phyloP scores from a whole-genome alignment of 768 basidiomycete species.

The Coprinopsis marcescibilis region DNA sequence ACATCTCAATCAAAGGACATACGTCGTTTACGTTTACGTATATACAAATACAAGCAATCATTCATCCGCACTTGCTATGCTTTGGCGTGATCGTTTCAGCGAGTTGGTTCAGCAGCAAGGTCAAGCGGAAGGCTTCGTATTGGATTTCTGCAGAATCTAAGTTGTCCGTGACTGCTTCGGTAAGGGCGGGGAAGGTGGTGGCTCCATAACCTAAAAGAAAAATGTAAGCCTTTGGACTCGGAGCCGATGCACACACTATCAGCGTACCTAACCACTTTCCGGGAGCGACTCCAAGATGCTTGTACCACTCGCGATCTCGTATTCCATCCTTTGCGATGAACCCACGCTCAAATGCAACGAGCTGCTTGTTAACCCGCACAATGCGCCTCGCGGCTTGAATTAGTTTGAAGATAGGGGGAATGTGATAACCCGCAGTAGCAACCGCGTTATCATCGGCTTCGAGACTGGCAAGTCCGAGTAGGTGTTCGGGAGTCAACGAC shows the following conservation, averaged over 20 bases:
- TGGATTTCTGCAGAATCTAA: slow-evolving; percentile 54
- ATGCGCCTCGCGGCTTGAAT: slow-evolving; percentile 57
- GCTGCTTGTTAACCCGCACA: slow-evolving; percentile 54
- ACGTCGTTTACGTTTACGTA: too few relatives aligned
- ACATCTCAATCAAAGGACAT: neutral
- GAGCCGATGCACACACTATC: too few relatives aligned
- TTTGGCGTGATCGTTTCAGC: slow-evolving; percentile 33
- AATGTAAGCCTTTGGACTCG: slow-evolving; percentile 17
- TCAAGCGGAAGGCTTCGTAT: slow-evolving; percentile 54
- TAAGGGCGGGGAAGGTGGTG: slow-evolving; percentile 76
- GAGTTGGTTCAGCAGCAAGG: slow-evolving; percentile 47
- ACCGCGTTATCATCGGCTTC: too few relatives aligned
- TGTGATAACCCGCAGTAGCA: too few relatives aligned
- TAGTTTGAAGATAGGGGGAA: slow-evolving; percentile 37
- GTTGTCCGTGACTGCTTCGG: slow-evolving; percentile 71
- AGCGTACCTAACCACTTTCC: slow-evolving; percentile 74
- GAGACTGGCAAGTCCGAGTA: too few relatives aligned
- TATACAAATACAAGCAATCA: slow-evolving; percentile 19
- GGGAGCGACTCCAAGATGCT: slow-evolving; percentile 79
- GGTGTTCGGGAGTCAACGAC: too few relatives aligned
- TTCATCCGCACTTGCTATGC: too few relatives aligned
- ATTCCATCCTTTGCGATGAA: slow-evolving; percentile 78
- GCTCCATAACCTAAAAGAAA: slow-evolving; percentile 81
- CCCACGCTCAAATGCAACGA: slow-evolving; percentile 69
- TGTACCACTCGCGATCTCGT: slow-evolving; percentile 81